These are phyloP conservation scores for Solanum hybrid DNA, from an alignment of 305 asterid genomes.

Conservation along the genomic window DNA sequence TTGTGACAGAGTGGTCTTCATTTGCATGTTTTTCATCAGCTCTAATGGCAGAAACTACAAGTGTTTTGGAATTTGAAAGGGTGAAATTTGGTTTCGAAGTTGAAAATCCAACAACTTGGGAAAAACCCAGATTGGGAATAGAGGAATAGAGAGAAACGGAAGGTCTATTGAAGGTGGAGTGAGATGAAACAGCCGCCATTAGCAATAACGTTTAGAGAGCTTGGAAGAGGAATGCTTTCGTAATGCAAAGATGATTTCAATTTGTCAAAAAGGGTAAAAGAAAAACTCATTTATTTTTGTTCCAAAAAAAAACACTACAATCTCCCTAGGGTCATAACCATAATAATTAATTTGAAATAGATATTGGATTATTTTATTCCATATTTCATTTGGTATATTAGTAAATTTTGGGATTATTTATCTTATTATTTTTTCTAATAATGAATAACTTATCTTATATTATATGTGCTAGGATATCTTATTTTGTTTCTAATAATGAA, in stretches of 20 bases:
- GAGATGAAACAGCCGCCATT: slow-evolving; percentile 56
- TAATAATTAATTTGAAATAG: no score
- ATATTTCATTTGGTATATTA: no score
- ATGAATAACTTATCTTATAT: neutral
- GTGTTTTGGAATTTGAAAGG: neutral
- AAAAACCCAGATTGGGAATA: neutral
- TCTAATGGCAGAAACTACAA: neutral
- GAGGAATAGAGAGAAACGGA: neutral
- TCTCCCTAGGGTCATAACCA: neutral
- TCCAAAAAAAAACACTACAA: neutral
- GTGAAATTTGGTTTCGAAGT: neutral
- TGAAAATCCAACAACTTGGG: neutral
- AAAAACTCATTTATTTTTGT: neutral
- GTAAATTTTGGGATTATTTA: neutral
- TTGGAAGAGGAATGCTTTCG: neutral
- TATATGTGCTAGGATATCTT: neutral
- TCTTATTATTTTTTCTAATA: no score
- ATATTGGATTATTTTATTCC: neutral
- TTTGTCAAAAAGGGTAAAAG: neutral
- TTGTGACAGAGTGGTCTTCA: neutral
- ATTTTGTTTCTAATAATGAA: neutral
- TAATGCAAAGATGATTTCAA: neutral
- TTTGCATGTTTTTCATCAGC: neutral
- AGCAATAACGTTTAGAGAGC: neutral
- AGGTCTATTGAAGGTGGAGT: slow-evolving; percentile 9